phyloP scores from a whole-genome alignment of 1,284 basidiomycete species.

The Sporisorium iseilematis-ciliati region DNA sequence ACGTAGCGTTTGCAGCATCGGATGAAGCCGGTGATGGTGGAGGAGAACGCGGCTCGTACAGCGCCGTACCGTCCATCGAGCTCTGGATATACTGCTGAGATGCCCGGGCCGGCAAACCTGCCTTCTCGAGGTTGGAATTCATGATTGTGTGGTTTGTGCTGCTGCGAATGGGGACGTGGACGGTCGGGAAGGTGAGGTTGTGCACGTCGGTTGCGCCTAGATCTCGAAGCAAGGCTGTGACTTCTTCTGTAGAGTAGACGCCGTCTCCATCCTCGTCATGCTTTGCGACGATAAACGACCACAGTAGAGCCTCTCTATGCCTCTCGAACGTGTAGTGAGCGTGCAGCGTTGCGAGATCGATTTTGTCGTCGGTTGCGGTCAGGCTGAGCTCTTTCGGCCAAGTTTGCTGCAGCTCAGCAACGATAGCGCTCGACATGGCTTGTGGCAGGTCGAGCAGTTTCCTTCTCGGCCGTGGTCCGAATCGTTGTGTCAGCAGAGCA shows the following conservation, averaged over 20 bases:
- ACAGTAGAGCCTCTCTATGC: conserved; percentile 34
- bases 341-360: conserved; percentile 21
- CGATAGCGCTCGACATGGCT: conserved; percentile 10
- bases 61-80: conserved; percentile 20
- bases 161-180: conserved; percentile 4
- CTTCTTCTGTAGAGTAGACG: conserved; percentile 13
- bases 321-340: conserved; percentile 33
- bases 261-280: conserved; percentile 38
- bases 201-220: conserved; percentile 8
- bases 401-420: conserved; percentile 12
- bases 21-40: too few species aligned
- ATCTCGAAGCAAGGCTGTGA: conserved; percentile 19
- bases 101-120: neutral
- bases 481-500: conserved; percentile 18
- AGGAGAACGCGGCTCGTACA: conserved; percentile 6
- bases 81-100: conserved; percentile 12
- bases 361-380: too few species aligned
- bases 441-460: conserved; percentile 36
- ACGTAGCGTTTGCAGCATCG: neutral
- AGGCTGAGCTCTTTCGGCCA: conserved; percentile 20
- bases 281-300: conserved; percentile 41
- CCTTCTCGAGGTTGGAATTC: conserved; percentile 2
- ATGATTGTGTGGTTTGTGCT: neutral
- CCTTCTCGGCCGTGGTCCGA: conserved; percentile 13
- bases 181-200: neutral